Conservation (phyloP, 768 basidiomycete species). For the Obba rivulosa region DNA sequence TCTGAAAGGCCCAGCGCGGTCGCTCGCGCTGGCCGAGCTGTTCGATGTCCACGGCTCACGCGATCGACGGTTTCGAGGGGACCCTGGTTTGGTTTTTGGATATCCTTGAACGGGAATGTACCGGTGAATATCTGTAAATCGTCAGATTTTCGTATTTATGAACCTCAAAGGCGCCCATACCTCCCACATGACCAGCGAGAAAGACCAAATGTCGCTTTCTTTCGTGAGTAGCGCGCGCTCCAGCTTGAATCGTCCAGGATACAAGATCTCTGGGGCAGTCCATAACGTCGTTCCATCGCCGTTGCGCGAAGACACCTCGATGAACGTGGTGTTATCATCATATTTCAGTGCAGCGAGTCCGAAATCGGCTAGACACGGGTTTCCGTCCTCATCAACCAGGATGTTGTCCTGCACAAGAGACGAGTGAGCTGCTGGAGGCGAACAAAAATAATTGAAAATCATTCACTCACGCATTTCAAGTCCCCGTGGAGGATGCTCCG, state of each 20-base stretch:
- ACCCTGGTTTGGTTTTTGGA: no score
- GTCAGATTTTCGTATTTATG: no score
- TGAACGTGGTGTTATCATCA: not conserved
- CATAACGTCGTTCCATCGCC: slow-evolving; percentile 10
- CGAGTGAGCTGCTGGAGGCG: no score
- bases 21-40: no score
- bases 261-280: slow-evolving; percentile 17
- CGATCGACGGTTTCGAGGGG: no score
- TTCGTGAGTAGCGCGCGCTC: slow-evolving; percentile 3
- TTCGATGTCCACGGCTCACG: no score
- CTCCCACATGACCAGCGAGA: slow-evolving; percentile 12
- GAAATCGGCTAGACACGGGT: slow-evolving; percentile 19
- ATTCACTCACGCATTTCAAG: slow-evolving; percentile 16
- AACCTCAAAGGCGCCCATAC: slow-evolving; percentile 1
- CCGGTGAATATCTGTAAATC: no score
- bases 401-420: slow-evolving; percentile 20
- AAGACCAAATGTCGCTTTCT: slow-evolving; percentile 15
- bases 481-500: slow-evolving; percentile 19
- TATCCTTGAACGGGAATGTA: no score
- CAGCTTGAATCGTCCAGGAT: not conserved
- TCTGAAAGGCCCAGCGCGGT: no score
- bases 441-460: not conserved
- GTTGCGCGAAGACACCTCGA: not conserved
- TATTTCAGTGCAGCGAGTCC: slow-evolving; percentile 14
- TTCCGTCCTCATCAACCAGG: slow-evolving; percentile 13